phyloP scores from a whole-genome alignment of 202 grass and related monocot genomes.

The Setaria italica region DNA sequence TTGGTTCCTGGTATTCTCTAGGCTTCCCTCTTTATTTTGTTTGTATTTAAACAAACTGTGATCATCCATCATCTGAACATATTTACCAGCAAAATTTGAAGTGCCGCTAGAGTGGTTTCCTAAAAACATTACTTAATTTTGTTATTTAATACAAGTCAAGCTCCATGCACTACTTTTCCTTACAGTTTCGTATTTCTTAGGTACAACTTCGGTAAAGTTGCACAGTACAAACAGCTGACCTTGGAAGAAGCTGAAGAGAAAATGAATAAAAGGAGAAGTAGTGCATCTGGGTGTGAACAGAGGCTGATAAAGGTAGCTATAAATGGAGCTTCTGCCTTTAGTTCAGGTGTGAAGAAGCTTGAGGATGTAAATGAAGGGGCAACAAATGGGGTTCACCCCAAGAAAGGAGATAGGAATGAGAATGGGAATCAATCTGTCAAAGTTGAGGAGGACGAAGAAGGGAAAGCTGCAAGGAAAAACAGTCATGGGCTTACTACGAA shows the following conservation, averaged over 20 bases:
- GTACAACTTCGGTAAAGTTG: slow-evolving; percentile 88
- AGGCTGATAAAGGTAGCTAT: slow-evolving; percentile 91
- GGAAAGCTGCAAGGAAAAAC: slow-evolving; percentile 46
- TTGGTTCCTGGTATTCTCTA: slow-evolving; percentile 68
- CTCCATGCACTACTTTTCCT: background rate
- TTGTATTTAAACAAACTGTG: slow-evolving; percentile 5
- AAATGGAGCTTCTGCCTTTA: slow-evolving; percentile 83
- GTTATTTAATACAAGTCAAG: too few species aligned
- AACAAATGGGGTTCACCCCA: slow-evolving; percentile 43
- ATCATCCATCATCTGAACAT: slow-evolving; percentile 1
- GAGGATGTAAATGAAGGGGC: slow-evolving; percentile 34
- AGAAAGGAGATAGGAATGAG: slow-evolving; percentile 62
- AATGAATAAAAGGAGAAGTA: slow-evolving; percentile 75
- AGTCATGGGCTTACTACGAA: slow-evolving; percentile 50
- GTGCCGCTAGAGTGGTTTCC: background rate
- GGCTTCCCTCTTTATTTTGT: slow-evolving; percentile 10
- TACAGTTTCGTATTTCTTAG: slow-evolving; percentile 48
- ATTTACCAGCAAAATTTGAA: slow-evolving; percentile 12
- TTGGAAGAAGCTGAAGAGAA: slow-evolving; percentile 96
- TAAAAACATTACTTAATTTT: too few species aligned
- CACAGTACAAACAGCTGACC: slow-evolving; percentile 92
- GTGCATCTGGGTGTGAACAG: slow-evolving; percentile 78
- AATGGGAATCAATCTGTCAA: slow-evolving; percentile 54
- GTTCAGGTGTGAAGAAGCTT: slow-evolving; percentile 50
- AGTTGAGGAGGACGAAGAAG: slow-evolving; percentile 62